Evolutionary conservation across 176 grass and related monocot genomes (phyloP).

Genomic region (Carex littledalei): DNA sequence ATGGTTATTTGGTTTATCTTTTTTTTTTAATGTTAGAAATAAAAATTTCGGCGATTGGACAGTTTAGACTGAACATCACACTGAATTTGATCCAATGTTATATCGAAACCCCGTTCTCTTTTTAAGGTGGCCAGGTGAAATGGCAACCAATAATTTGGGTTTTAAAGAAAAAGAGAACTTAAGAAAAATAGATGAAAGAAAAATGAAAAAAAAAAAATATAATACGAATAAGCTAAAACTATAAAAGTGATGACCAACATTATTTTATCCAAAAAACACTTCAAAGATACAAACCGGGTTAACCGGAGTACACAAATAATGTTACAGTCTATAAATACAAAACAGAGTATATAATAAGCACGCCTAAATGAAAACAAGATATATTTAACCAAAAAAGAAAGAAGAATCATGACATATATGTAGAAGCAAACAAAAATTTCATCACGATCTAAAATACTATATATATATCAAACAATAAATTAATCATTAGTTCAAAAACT

Average conservation of each 20-base stretch:
- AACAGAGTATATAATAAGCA: not conserved
- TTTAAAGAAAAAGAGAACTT: not conserved
- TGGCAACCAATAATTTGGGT: not conserved
- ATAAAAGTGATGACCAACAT: not conserved
- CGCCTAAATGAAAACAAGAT: not conserved
- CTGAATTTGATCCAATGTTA: too few species aligned
- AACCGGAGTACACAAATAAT: not conserved
- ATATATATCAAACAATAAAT: not conserved
- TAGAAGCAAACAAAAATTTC: not conserved
- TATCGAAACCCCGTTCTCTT: too few species aligned
- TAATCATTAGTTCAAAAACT: slow-evolving; percentile 3
- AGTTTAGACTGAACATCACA: too few species aligned
- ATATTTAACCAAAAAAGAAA: not conserved
- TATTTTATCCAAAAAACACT: not conserved
- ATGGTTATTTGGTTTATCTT: too few species aligned
- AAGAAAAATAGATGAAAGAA: not conserved
- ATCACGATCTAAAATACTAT: not conserved
- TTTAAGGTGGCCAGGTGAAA: not conserved
- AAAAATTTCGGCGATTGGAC: too few species aligned
- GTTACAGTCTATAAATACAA: slow-evolving; percentile 2
- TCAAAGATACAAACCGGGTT: not conserved
- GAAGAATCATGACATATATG: not conserved
- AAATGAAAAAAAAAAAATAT: not conserved
- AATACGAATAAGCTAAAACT: not conserved
- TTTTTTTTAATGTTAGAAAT: too few species aligned